Percentiles rank a stretch among this genome's conserved stretches.
phyloP scores from a whole-genome alignment of 805 yeast genomes.

The Kluyveromyces nonfermentans region DNA sequence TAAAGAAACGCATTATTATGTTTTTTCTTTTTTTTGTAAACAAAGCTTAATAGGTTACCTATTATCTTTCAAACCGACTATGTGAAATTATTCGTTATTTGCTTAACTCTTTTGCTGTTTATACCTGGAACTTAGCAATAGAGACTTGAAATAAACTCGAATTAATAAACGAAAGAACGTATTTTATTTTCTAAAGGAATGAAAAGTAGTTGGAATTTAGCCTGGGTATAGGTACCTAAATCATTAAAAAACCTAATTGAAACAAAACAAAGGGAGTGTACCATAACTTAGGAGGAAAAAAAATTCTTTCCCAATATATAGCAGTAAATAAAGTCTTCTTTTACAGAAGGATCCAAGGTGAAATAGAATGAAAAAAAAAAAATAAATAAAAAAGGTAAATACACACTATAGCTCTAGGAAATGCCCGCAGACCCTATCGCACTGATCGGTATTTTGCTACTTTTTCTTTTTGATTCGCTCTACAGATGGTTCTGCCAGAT shows the following conservation, averaged over 20 bases:
- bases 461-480: too few species aligned
- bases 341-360: too few species aligned
- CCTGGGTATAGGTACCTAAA: background rate
- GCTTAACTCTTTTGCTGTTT: background rate
- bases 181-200: slow-evolving; percentile 4
- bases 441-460: too few species aligned
- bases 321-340: too few species aligned
- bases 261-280: background rate
- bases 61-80: background rate
- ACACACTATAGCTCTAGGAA: too few species aligned
- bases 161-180: slow-evolving; percentile 19
- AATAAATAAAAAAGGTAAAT: too few species aligned
- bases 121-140: background rate
- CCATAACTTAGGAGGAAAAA: background rate
- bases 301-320: background rate
- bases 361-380: too few species aligned
- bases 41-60: background rate
- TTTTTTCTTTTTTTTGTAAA: background rate
- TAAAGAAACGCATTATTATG: slow-evolving; percentile 48
- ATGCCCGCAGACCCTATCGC: too few species aligned
- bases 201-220: slow-evolving; percentile 10
- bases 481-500: too few species aligned
- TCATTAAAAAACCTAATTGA: background rate
- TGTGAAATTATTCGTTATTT: background rate
- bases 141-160: slow-evolving; percentile 1